Evolutionary conservation across 495 filamentous ascomycete genomes (phyloP).

Genomic region (Penicillium longicatenatum): DNA sequence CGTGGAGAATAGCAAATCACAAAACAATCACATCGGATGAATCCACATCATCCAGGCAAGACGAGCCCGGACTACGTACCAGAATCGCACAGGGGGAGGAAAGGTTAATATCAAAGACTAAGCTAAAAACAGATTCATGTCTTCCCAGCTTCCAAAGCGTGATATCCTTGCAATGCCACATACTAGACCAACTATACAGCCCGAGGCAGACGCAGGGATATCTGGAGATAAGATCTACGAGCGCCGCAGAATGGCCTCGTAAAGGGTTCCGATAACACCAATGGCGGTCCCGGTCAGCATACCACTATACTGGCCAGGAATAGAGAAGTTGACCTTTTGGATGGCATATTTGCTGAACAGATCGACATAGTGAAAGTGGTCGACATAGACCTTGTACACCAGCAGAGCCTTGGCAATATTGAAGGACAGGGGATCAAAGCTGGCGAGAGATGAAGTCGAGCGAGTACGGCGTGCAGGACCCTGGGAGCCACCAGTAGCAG

Average conservation of each 20-base stretch:
- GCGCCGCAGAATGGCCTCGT: slow-evolving; percentile 78
- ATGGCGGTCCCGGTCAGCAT: slow-evolving; percentile 72
- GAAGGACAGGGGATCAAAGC: slow-evolving; percentile 83
- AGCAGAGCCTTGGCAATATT: slow-evolving; percentile 82
- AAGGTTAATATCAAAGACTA: not conserved
- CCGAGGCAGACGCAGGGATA: slow-evolving; percentile 14
- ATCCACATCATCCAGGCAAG: slow-evolving; percentile 22
- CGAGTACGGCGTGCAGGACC: slow-evolving; percentile 25
- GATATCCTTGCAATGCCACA: slow-evolving; percentile 8
- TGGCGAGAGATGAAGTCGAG: slow-evolving; percentile 42
- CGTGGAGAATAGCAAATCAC: slow-evolving; percentile 4
- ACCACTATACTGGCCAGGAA: slow-evolving; percentile 72
- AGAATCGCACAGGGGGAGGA: not conserved
- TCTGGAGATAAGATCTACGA: slow-evolving; percentile 51
- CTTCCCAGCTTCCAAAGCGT: not conserved
- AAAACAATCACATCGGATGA: slow-evolving; percentile 21
- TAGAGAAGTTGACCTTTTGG: slow-evolving; percentile 59
- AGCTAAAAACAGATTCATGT: not conserved
- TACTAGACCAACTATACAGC: slow-evolving; percentile 24
- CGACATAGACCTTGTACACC: slow-evolving; percentile 75
- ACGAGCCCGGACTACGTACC: slow-evolving; percentile 3
- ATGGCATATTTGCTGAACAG: slow-evolving; percentile 59
- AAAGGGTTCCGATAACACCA: slow-evolving; percentile 69
- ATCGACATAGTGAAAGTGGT: slow-evolving; percentile 66
- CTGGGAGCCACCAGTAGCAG: slow-evolving; percentile 30